Base-by-base conservation (phyloP, 1,284 basidiomycete genomes). In the Melampsora occidentalis region DNA sequence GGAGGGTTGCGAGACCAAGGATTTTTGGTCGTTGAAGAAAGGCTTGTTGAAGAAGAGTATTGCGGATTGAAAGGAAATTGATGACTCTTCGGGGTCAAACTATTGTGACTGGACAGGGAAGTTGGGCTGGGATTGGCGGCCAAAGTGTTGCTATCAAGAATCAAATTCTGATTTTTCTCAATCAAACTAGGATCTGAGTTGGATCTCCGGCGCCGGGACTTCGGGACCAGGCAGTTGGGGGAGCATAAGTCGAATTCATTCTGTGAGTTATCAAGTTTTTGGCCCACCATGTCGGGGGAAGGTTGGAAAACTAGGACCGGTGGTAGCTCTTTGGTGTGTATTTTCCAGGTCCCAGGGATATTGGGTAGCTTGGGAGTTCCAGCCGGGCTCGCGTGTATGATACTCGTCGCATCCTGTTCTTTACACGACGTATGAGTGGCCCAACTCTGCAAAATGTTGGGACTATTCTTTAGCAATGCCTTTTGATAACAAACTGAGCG, bases 381-480 rank as follows among this genome's bases (percentile, higher is more conserved):
- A 20, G 35, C 64, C 46, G 71, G 66, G 7, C 63, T 63, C 28
- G 65, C 66, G 2, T 42, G 53, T 42, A 57, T 61, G 64, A 49
- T 42, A 61, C 51, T 42, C 39, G 65, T n/a, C n/a, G 71, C 33
- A 18, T 61, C 28, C 20, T n/a, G n/a, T 0, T 28, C n/a, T 14
- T 22, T 75, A 22, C 42, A 46, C n/a, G 48, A 66, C 35, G 65
- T 59, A 22, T 68, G 71, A 63, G 66, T 59, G 9, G 63, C 64
- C 71, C 64, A 75, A 33, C 42, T 68, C 71, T 75, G 20, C 20
- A 28, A 35, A 57, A 31, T 22, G 7, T 22, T 42, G 2, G 10
- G 20, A 33, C 9, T 65, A 16, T 31, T 65, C 22, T 35, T 20
- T 28, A 66, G 46, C 48, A 25, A 16, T 1, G 16, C 18, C 0